Evolutionary conservation across 2,329 filamentous ascomycete genomes (phyloP), one percentile per base, ranked within the genome.

Genomic region (Dendrostoma leiphaemia): DNA sequence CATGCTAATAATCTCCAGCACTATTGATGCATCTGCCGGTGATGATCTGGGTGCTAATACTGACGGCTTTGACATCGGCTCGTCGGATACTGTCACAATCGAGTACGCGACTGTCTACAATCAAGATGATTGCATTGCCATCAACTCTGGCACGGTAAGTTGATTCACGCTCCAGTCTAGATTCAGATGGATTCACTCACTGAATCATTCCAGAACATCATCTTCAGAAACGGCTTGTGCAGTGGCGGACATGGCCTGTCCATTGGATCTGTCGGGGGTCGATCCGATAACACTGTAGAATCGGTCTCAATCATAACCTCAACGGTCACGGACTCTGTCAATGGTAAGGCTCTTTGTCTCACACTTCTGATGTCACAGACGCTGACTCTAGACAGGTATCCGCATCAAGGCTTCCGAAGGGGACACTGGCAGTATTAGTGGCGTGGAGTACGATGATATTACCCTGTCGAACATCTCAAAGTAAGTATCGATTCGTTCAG

Each of bases 41-140:
- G 50, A 53, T 8, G 40, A 24, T 6, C 48, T 53, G 3, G 70
- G 66, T 8, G 67, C 78, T 60, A 85, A 85, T 72, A 85, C 81
- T 0, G 82, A 84, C 61, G 82, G 73, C 1, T 85, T 84, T 59
- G 80, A 84, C 51, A 74, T 85, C 44, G 78, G 79, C 43, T 70
- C 65, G 34, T 80, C 74, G 29, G 70, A 64, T n/a, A 72, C 73
- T 29, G 71, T 84, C 21, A 73, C 69, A 53, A 84, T 85, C 59
- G 71, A 71, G 10, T 76, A 76, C 24, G 79, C 79, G 24, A 74
- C 70, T 19, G 73, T 85, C 54, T 74, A 80, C 63, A 84, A 84
- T 70, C 82, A 85, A 67, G 82, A 85, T 51, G 82, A 85, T 61
- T 85, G 82, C 59, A 70, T 85, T 7, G 81, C 82, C 19, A 64